These are phyloP conservation scores for Metschnikowia chrysomelidarum DNA, from an alignment of 805 yeast genomes.

Conservation along the genomic window DNA sequence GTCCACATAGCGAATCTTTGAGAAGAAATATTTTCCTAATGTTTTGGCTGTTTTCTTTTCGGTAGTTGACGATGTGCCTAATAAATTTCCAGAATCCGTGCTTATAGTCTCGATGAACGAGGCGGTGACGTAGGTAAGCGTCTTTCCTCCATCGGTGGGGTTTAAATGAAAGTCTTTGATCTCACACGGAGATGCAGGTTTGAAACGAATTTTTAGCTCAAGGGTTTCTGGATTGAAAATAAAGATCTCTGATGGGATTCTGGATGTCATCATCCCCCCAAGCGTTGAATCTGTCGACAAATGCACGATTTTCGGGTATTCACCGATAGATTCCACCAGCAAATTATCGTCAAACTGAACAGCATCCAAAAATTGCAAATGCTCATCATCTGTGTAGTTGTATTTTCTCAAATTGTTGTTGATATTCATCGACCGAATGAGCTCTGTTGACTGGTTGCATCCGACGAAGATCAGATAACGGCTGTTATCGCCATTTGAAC, in stretches of 20 bases:
- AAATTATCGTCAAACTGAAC: conserved; percentile 53
- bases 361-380: conserved; percentile 56
- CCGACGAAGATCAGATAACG: conserved; percentile 62
- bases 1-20: conserved; percentile 44
- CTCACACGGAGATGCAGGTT: conserved; percentile 50
- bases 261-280: conserved; percentile 69
- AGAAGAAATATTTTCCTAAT: conserved; percentile 30
- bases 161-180: conserved; percentile 65
- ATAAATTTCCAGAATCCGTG: conserved; percentile 42
- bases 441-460: conserved; percentile 64
- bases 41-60: conserved; percentile 19
- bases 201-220: conserved; percentile 52
- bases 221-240: conserved; percentile 57
- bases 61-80: conserved; percentile 25
- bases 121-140: conserved; percentile 60
- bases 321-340: conserved; percentile 38
- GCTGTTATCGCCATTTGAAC: conserved; percentile 21
- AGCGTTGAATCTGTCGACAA: conserved; percentile 57
- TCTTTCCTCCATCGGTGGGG: conserved; percentile 55
- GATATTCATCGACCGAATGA: conserved; percentile 52
- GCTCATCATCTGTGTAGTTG: conserved; percentile 53
- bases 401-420: conserved; percentile 75
- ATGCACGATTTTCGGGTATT: conserved; percentile 62
- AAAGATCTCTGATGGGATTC: conserved; percentile 60
- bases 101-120: conserved; percentile 52